These are phyloP conservation scores for Alternaria burnsii DNA, from an alignment of 2,329 filamentous ascomycete genomes.

Conservation along the genomic window DNA sequence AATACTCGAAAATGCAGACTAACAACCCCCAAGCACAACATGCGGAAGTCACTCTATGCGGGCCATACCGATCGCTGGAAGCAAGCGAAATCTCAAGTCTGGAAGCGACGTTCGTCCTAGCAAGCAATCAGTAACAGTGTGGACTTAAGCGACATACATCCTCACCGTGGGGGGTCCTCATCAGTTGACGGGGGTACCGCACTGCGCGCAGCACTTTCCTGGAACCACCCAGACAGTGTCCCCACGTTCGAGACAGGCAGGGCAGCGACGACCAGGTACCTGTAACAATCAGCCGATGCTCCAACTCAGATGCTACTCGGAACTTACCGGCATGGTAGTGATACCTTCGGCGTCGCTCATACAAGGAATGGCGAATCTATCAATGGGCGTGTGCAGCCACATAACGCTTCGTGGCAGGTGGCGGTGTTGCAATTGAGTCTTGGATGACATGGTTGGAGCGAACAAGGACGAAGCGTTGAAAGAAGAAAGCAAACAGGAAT, in stretches of 20 bases:
- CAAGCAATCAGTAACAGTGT: conserved; percentile 9
- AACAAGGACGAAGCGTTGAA: background rate
- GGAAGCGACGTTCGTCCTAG: conserved; percentile 6
- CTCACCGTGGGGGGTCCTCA: conserved; percentile 10
- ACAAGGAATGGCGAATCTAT: conserved; percentile 36
- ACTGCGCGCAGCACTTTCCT: conserved; percentile 51
- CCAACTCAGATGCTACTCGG: background rate
- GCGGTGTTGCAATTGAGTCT: background rate
- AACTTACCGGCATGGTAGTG: conserved; percentile 47
- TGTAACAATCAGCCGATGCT: conserved; percentile 19
- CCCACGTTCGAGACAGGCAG: conserved; percentile 51
- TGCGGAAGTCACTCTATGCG: conserved; percentile 14
- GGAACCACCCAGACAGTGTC: conserved; percentile 53
- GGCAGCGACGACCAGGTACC: conserved; percentile 53
- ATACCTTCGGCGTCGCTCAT: conserved; percentile 44
- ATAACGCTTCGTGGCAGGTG: conserved; percentile 20
- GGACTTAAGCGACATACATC: background rate
- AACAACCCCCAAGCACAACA: conserved; percentile 26
- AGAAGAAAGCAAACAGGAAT: background rate
- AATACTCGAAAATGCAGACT: conserved; percentile 36
- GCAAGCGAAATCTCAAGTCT: conserved; percentile 14
- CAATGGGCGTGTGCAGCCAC: conserved; percentile 39
- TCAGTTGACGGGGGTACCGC: conserved; percentile 52
- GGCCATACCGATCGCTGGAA: conserved; percentile 16
- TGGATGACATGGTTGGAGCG: background rate